Evolutionary conservation across 257 asterid genomes (phyloP).

Genomic region (Eustoma russellianum): DNA sequence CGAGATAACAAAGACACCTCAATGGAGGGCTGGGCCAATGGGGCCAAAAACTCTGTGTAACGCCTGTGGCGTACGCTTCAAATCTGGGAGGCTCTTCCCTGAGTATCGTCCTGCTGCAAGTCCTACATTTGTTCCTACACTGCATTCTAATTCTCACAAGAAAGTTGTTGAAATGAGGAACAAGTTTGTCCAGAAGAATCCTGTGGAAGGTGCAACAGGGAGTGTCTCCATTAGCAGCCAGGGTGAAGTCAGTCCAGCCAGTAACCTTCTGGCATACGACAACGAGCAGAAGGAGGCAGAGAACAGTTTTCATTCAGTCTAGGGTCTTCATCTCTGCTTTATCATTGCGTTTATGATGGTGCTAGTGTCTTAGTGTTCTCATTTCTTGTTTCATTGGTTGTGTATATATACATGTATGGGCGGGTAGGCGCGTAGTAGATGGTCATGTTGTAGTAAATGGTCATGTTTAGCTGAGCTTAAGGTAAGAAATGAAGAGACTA

Average conservation of each 20-base stretch:
- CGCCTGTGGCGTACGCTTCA: conserved; percentile 52
- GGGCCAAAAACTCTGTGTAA: conserved; percentile 54
- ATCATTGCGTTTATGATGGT: conserved; percentile 2
- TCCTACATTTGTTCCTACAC: conserved; percentile 35
- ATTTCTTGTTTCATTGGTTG: conserved; percentile 29
- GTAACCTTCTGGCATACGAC: conserved; percentile 7
- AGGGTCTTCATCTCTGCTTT: not conserved
- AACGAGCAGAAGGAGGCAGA: conserved; percentile 10
- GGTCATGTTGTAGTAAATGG: too few species aligned
- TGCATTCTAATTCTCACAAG: conserved; percentile 56
- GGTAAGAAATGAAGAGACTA: conserved; percentile 8
- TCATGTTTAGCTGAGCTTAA: conserved; percentile 16
- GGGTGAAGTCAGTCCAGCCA: conserved; percentile 15
- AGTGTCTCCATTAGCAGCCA: not conserved
- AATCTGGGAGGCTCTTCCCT: conserved; percentile 45
- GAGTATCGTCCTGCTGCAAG: conserved; percentile 52
- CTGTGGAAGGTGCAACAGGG: not conserved
- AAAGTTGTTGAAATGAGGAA: conserved; percentile 43
- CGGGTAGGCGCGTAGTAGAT: conserved; percentile 7
- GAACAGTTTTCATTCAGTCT: conserved; percentile 2
- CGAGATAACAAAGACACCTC: conserved; percentile 54
- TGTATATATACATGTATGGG: conserved; percentile 26
- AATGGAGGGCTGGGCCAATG: conserved; percentile 51
- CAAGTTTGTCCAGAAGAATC: conserved; percentile 7
- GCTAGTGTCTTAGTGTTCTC: conserved; percentile 8